These are phyloP conservation scores for Suillus luteus DNA, from an alignment of 768 basidiomycete genomes.

Conservation along the genomic window DNA sequence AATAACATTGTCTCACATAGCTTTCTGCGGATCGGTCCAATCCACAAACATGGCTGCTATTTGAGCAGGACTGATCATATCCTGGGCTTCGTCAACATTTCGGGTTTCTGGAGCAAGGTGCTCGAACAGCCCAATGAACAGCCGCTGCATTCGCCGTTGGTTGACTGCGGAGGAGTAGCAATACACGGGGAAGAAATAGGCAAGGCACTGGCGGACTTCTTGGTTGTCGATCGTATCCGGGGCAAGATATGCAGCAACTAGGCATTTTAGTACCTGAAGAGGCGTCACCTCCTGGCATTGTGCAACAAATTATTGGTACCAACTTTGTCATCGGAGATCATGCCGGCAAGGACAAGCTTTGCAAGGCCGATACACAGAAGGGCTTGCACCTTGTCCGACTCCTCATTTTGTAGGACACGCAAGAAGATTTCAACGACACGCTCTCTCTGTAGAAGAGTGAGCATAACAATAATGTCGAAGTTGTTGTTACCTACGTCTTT, in stretches of 20 bases:
- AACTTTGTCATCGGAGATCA: slow-evolving; percentile 73
- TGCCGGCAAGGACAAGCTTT: slow-evolving; percentile 82
- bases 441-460: slow-evolving; percentile 38
- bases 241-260: slow-evolving; percentile 69
- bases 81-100: slow-evolving; percentile 69
- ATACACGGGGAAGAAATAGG: slow-evolving; percentile 85
- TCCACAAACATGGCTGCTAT: slow-evolving; percentile 81
- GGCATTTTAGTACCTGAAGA: slow-evolving; percentile 46
- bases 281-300: neutral
- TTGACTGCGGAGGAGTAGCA: slow-evolving; percentile 78
- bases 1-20: slow-evolving; percentile 45
- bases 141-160: slow-evolving; percentile 71
- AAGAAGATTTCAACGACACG: slow-evolving; percentile 71
- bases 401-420: slow-evolving; percentile 50
- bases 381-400: slow-evolving; percentile 68
- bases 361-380: slow-evolving; percentile 76
- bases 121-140: slow-evolving; percentile 70
- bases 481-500: slow-evolving; percentile 29
- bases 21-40: slow-evolving; percentile 86
- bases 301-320: slow-evolving; percentile 22
- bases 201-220: slow-evolving; percentile 80
- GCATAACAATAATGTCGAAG: neutral
- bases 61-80: slow-evolving; percentile 72
- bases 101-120: slow-evolving; percentile 57
- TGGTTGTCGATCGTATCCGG: slow-evolving; percentile 82